A percentile compares a stretch with the other conserved stretches of the same genome.
phyloP scores from a whole-genome alignment of 2,329 filamentous ascomycete genomes.

The Ceratocystiopsis sp. region DNA sequence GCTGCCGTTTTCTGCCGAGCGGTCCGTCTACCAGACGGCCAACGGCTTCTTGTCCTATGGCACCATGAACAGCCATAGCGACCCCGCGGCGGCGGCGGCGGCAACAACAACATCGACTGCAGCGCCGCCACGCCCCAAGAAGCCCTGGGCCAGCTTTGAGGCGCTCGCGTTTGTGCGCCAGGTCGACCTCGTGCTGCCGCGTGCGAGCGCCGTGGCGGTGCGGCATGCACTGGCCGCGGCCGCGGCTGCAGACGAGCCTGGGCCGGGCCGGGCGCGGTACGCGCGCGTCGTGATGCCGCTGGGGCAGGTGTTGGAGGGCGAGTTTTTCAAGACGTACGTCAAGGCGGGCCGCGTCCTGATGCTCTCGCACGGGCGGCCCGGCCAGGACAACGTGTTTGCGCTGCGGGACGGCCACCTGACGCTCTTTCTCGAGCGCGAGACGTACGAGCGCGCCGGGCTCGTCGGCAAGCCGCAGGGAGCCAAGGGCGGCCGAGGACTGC shows the following conservation, averaged over 20 bases:
- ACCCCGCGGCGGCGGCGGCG: conserved; percentile 48
- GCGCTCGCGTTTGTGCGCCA: conserved; percentile 38
- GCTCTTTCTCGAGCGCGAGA: conserved; percentile 64
- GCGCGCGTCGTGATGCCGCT: conserved; percentile 57
- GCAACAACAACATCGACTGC: no score
- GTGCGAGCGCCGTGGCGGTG: conserved; percentile 38
- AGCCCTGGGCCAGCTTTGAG: conserved; percentile 57
- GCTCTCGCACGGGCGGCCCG: conserved; percentile 61
- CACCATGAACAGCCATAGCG: conserved; percentile 44
- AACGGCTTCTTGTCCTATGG: conserved; percentile 65
- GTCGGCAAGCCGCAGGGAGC: conserved; percentile 49
- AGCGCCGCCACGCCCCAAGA: conserved; percentile 27
- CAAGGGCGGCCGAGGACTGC: conserved; percentile 41
- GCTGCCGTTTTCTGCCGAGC: conserved; percentile 24
- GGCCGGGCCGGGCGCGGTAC: conserved; percentile 30
- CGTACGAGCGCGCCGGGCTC: conserved; percentile 69
- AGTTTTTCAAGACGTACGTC: conserved; percentile 73
- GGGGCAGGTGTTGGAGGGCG: conserved; percentile 50
- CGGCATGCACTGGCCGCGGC: conserved; percentile 29
- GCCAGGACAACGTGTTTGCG: conserved; percentile 55
- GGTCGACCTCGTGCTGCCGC: conserved; percentile 58
- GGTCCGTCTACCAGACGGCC: conserved; percentile 33
- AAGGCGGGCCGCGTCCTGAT: conserved; percentile 67
- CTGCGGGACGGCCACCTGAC: conserved; percentile 54
- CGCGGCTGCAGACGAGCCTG: background rate